Evolutionary conservation across 2,329 filamentous ascomycete genomes (phyloP), one percentile per base, ranked within the genome.

Genomic region (Pestalotiopsis sp.): DNA sequence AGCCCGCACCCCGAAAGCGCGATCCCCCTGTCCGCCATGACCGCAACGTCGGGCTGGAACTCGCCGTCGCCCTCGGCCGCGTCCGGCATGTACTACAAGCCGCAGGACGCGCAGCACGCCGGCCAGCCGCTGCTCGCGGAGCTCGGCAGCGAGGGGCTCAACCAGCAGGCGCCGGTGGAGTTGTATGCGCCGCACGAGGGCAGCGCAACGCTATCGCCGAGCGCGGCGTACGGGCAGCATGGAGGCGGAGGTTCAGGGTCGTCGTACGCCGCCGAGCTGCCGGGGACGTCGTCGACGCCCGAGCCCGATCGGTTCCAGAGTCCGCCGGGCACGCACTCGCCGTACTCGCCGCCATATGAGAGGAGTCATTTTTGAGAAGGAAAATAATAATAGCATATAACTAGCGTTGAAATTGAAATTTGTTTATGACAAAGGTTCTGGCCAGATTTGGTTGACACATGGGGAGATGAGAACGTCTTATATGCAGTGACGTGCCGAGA

Each of bases 121-220:
- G 67, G 63, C 13, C 67, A 68, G 67, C 67, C 67, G n/a, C 20
- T 68, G 31, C 67, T 68, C n/a, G 67, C 67, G 20, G 67, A 66
- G 63, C 63, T 66, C 31, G 39, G 41, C 31, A 49, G 23, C 3
- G 23, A 14, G 12, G 27, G n/a, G 3, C 25, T 5, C 0, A 36
- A 41, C 13, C 66, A 64, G 12, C 60, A 27, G 25, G 39, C 63
- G 63, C 67, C 67, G 11, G 67, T 66, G 5, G 67, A 68, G 17
- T 17, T 68, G n/a, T 64, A 64, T 12, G 25, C 61, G 39, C 61
- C 61, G 36, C 41, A n/a, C 39, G 63, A 36, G 60, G 27, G 60
- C 25, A 64, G 12, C 39, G 57, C 3, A 9, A 62, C 23, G 14
- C n/a, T 41, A 39, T 23, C 3, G 7, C 63, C n/a, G 17, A 41